Conservation (phyloP, 2,329 filamentous ascomycete species). For the Hypoxylon sp. region DNA sequence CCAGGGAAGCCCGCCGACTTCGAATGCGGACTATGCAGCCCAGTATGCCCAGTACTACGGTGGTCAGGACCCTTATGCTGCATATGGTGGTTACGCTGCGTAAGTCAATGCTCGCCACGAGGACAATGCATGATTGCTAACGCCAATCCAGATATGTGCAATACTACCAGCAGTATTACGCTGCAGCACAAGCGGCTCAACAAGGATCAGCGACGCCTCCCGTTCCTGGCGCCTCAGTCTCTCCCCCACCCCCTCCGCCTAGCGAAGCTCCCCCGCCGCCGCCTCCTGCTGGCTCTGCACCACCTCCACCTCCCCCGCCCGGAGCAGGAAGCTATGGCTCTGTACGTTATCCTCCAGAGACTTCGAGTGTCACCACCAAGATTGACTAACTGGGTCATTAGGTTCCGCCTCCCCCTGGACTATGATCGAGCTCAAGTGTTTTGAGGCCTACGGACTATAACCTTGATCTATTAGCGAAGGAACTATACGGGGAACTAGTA, state of each 20-base stretch:
- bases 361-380: not conserved
- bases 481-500: not conserved
- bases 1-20: constrained; percentile 56
- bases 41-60: constrained; percentile 88
- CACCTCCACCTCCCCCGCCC: constrained; percentile 68
- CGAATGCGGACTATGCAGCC: constrained; percentile 72
- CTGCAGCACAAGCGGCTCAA: constrained; percentile 65
- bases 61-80: constrained; percentile 84
- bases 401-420: constrained; percentile 69
- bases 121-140: constrained; percentile 34
- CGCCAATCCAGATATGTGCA: constrained; percentile 66
- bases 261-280: constrained; percentile 74
- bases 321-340: constrained; percentile 70
- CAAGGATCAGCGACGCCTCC: constrained; percentile 58
- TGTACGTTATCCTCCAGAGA: constrained; percentile 60
- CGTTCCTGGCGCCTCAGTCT: constrained; percentile 60
- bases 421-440: constrained; percentile 52
- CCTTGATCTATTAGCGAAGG: not conserved
- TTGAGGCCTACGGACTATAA: not conserved
- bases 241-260: constrained; percentile 70
- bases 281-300: constrained; percentile 66
- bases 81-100: constrained; percentile 89
- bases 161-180: constrained; percentile 80
- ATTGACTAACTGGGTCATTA: constrained; percentile 47
- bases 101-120: constrained; percentile 56